Evolutionary conservation across 2,329 filamentous ascomycete genomes (phyloP).

Genomic region (Pezicula carpinea): DNA sequence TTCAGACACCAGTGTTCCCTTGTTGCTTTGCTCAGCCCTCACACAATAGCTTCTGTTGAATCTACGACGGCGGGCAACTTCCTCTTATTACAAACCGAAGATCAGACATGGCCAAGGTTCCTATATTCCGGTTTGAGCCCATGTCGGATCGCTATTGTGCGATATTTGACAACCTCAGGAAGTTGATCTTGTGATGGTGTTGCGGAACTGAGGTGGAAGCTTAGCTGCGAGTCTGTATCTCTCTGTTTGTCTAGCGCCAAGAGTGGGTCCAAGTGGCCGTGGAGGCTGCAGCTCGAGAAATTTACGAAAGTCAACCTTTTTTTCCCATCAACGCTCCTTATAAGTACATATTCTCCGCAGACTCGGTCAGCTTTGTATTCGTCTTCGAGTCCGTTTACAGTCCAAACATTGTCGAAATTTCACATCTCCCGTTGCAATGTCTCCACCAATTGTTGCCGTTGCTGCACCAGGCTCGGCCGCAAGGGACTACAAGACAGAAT

Average conservation of each 20-base stretch:
- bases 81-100: too few relatives aligned
- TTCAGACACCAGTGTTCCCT: neutral
- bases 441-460: slow-evolving; percentile 9
- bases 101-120: too few relatives aligned
- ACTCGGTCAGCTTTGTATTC: neutral
- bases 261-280: neutral
- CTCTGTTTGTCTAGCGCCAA: neutral
- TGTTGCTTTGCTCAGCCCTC: too few relatives aligned
- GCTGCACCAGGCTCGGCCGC: slow-evolving; percentile 32
- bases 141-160: too few relatives aligned
- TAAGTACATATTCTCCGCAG: neutral
- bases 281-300: neutral
- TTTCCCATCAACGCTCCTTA: slow-evolving; percentile 1
- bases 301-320: neutral
- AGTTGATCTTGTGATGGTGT: too few relatives aligned
- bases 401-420: neutral
- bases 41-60: too few relatives aligned
- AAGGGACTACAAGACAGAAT: slow-evolving; percentile 76
- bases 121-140: too few relatives aligned
- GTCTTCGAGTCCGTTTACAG: neutral
- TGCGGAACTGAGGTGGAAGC: too few relatives aligned
- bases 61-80: too few relatives aligned
- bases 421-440: slow-evolving; percentile 8
- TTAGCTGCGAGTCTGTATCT: neutral
- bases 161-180: too few relatives aligned